Percentiles rank a stretch among this genome's conserved stretches.
Conservation (phyloP, 345 rosid genomes). For the Melastoma malabathricum region DNA sequence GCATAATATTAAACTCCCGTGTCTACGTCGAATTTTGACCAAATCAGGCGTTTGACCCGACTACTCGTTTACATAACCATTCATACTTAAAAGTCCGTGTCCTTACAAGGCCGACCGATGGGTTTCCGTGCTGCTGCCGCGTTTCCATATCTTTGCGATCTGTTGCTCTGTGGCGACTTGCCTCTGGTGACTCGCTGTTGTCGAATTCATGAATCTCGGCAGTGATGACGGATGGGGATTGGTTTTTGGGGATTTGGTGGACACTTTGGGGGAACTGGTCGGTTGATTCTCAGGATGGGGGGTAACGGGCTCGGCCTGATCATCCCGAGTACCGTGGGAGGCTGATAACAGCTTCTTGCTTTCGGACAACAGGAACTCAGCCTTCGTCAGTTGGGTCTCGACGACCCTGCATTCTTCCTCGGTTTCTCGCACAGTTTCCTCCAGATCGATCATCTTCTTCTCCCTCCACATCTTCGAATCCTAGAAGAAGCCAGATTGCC, state of each 20-base stretch:
- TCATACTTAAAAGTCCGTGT: too few species aligned
- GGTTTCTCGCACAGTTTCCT: slow-evolving; percentile 45
- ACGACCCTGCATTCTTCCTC: slow-evolving; percentile 39
- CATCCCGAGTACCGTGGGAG: slow-evolving; percentile 15
- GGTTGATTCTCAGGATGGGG: slow-evolving; percentile 18
- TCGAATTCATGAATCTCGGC: slow-evolving; percentile 81
- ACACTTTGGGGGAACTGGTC: slow-evolving; percentile 14
- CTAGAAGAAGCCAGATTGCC: slow-evolving; percentile 14
- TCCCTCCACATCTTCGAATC: slow-evolving; percentile 42
- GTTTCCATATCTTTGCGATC: slow-evolving; percentile 19
- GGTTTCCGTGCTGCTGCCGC: slow-evolving; percentile 19
- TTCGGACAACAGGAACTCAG: slow-evolving; percentile 35
- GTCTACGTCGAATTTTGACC: too few species aligned
- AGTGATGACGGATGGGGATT: slow-evolving; percentile 6
- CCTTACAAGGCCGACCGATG: too few species aligned
- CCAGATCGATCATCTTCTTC: slow-evolving; percentile 42
- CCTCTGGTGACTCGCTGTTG: slow-evolving; percentile 81
- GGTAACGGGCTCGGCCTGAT: slow-evolving; percentile 19
- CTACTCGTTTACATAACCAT: too few species aligned
- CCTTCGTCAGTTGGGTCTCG: slow-evolving; percentile 29
- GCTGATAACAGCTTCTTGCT: slow-evolving; percentile 38
- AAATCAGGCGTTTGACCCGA: too few species aligned
- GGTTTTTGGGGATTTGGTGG: slow-evolving; percentile 16
- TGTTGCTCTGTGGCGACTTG: slow-evolving; percentile 45
- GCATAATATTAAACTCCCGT: too few species aligned